Conservation (phyloP, 345 rosid species). For the Pistacia vera region DNA sequence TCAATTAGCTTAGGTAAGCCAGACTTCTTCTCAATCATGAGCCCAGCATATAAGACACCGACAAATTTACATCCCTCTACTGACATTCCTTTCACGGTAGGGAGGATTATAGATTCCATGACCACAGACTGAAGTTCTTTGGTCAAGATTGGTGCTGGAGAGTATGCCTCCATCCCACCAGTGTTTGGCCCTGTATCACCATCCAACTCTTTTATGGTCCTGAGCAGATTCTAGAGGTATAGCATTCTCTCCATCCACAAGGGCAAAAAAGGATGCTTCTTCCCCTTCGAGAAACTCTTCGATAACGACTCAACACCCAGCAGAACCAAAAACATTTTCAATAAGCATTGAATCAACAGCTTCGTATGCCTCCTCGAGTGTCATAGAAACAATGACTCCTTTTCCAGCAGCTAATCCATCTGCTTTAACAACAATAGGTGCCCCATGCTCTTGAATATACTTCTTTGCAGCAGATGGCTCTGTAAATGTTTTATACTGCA, state of each 20-base stretch:
- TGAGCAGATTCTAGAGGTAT: conserved; percentile 94
- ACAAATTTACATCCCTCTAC: conserved; percentile 91
- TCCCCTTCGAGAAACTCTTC: conserved; percentile 94
- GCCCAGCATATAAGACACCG: conserved; percentile 90
- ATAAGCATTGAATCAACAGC: conserved; percentile 93
- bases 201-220: conserved; percentile 96
- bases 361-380: conserved; percentile 77
- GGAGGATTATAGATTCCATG: conserved; percentile 83
- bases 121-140: conserved; percentile 68
- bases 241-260: conserved; percentile 94
- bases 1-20: conserved; percentile 93
- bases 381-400: conserved; percentile 85
- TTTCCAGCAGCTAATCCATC: conserved; percentile 99
- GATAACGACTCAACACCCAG: conserved; percentile 72
- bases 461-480: conserved; percentile 71
- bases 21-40: conserved; percentile 91
- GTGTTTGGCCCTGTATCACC: conserved; percentile 96
- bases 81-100: conserved; percentile 92
- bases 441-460: conserved; percentile 77
- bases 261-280: conserved; percentile 92
- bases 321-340: conserved; percentile 78
- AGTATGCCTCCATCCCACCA: conserved; percentile 98
- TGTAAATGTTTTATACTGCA: conserved; percentile 70
- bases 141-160: conserved; percentile 86
- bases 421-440: conserved; percentile 84